Conservation (phyloP, 176 grass and related monocot species). For the Hsuehochloa calcarea region DNA sequence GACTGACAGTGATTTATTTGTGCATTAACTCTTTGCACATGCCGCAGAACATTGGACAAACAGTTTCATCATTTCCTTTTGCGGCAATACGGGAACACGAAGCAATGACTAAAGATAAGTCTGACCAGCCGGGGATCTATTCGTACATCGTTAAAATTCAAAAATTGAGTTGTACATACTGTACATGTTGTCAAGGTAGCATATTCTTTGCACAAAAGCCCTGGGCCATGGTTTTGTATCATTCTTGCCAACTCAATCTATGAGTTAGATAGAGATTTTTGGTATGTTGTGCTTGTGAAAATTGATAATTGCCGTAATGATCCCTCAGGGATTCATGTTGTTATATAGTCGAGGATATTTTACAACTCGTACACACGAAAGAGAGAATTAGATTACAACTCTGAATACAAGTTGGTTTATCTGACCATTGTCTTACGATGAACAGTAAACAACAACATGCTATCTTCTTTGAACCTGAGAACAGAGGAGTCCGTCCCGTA, state of each 20-base stretch:
- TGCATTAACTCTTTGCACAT: slow-evolving; percentile 31
- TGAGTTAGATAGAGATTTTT: slow-evolving; percentile 48
- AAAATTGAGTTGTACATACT: slow-evolving; percentile 40
- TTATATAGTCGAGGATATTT: no score
- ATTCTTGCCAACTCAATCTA: slow-evolving; percentile 31
- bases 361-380: no score
- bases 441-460: no score
- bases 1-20: slow-evolving; percentile 41
- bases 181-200: slow-evolving; percentile 45
- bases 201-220: slow-evolving; percentile 44
- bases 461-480: no score
- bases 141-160: slow-evolving; percentile 23
- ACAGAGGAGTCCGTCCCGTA: no score
- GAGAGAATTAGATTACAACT: no score
- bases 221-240: slow-evolving; percentile 42
- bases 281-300: neutral
- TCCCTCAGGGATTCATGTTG: no score
- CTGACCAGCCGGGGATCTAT: neutral
- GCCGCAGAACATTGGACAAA: slow-evolving; percentile 25
- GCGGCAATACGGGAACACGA: slow-evolving; percentile 3
- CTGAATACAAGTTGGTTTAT: no score
- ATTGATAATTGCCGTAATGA: no score
- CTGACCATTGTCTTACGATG: no score
- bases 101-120: slow-evolving; percentile 17
- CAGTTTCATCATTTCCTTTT: slow-evolving; percentile 34